Conservation (phyloP, 345 rosid species). For the Populus davidiana region DNA sequence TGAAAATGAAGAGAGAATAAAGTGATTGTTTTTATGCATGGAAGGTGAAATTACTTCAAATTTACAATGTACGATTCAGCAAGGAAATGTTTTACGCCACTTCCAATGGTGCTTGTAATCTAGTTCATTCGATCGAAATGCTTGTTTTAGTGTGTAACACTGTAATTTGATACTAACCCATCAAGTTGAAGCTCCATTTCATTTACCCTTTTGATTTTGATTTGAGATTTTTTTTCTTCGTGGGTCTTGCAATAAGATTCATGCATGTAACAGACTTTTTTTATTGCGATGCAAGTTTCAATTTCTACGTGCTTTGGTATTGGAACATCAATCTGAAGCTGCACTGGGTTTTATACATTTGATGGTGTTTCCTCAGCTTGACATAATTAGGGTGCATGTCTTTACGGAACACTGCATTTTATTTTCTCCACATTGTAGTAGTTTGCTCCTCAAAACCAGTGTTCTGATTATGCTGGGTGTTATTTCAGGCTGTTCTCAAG, state of each 20-base stretch:
- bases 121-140: too few species aligned
- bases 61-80: background rate
- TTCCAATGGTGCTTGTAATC: background rate
- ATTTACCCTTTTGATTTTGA: conserved; percentile 5
- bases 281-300: background rate
- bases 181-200: conserved; percentile 11
- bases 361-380: background rate
- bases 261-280: background rate
- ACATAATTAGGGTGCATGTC: background rate
- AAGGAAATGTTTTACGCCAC: background rate
- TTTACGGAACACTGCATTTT: background rate
- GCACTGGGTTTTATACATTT: background rate
- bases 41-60: background rate
- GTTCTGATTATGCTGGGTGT: conserved; percentile 1
- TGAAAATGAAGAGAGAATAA: background rate
- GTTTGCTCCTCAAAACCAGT: conserved; percentile 6
- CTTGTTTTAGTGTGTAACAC: background rate
- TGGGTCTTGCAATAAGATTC: background rate
- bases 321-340: background rate
- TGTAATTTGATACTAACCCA: background rate
- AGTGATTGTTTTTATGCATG: background rate
- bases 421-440: background rate
- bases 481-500: conserved; percentile 76
- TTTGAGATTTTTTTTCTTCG: background rate
- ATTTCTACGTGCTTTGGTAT: background rate